These are phyloP conservation scores for Arxiozyma slooffiae DNA, from an alignment of 1,139 yeast genomes.

Conservation along the genomic window DNA sequence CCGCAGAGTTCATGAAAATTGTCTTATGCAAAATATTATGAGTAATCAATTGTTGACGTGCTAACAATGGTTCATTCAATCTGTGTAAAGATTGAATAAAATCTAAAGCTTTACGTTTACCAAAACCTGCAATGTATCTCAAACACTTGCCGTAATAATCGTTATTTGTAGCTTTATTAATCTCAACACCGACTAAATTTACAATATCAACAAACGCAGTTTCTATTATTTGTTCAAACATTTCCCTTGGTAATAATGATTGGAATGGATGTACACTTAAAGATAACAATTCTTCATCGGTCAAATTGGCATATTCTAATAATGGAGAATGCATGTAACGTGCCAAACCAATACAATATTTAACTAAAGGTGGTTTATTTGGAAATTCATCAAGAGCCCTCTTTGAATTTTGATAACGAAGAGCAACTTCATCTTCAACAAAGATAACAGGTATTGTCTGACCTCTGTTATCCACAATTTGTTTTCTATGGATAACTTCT, in stretches of 20 bases:
- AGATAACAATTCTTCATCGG: constrained; percentile 55
- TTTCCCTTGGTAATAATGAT: constrained; percentile 55
- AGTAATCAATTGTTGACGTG: constrained; percentile 66
- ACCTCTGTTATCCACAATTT: constrained; percentile 44
- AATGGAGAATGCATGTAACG: constrained; percentile 87
- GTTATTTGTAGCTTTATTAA: constrained; percentile 73
- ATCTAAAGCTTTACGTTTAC: constrained; percentile 90
- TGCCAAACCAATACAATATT: constrained; percentile 82
- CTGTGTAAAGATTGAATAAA: constrained; percentile 68
- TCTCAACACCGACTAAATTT: constrained; percentile 85
- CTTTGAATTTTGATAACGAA: constrained; percentile 72
- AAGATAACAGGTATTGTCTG: constrained; percentile 45
- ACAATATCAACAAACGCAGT: constrained; percentile 83
- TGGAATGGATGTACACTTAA: constrained; percentile 71
- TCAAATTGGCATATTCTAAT: constrained; percentile 74
- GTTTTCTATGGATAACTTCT: constrained; percentile 49
- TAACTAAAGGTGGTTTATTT: constrained; percentile 75
- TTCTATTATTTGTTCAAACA: constrained; percentile 58
- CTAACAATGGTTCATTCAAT: constrained; percentile 50
- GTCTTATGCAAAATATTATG: constrained; percentile 68
- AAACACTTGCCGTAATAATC: constrained; percentile 59
- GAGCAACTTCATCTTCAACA: constrained; percentile 91
- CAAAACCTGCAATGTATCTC: constrained; percentile 81
- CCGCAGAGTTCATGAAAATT: constrained; percentile 84
- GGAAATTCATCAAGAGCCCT: constrained; percentile 73